Evolutionary conservation across 1,284 basidiomycete species (phyloP).

Genomic region (Moesziomyces aphidis): DNA sequence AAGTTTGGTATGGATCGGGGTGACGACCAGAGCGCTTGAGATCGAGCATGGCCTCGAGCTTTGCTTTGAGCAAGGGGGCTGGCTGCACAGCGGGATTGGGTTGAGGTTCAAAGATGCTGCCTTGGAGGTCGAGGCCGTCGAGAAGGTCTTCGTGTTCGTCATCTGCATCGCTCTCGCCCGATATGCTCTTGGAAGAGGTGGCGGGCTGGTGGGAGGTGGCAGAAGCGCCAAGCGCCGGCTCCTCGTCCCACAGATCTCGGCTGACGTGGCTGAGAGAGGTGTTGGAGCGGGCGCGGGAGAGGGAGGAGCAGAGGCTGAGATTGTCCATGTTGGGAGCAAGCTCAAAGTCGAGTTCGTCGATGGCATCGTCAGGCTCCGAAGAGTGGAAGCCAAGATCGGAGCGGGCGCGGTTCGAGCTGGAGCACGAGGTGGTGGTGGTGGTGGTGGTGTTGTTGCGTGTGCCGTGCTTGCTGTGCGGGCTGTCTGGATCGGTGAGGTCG

Average conservation of each 20-base stretch:
- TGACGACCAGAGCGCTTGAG: conserved; percentile 30
- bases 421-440: conserved; percentile 20
- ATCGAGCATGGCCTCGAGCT: conserved; percentile 53
- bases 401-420: conserved; percentile 16
- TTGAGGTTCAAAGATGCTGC: conserved; percentile 43
- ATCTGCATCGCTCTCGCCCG: conserved; percentile 51
- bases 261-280: conserved; percentile 36
- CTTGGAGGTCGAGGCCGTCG: conserved; percentile 48
- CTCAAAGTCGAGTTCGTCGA: conserved; percentile 50
- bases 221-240: conserved; percentile 7
- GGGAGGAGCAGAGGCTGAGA: conserved; percentile 48
- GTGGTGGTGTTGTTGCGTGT: conserved; percentile 8
- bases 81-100: not conserved
- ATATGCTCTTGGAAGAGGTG: conserved; percentile 22
- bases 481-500: conserved; percentile 52
- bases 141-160: conserved; percentile 55
- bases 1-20: not conserved
- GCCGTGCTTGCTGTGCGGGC: conserved; percentile 32
- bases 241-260: conserved; percentile 44
- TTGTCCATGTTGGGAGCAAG: conserved; percentile 42
- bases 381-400: conserved; percentile 37
- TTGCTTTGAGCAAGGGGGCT: conserved; percentile 16
- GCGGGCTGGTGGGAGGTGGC: conserved; percentile 11
- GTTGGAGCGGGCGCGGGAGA: conserved; percentile 38
- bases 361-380: conserved; percentile 19